phyloP scores from a whole-genome alignment of 2,329 filamentous ascomycete genomes.

The Beauveria brongniartii region DNA sequence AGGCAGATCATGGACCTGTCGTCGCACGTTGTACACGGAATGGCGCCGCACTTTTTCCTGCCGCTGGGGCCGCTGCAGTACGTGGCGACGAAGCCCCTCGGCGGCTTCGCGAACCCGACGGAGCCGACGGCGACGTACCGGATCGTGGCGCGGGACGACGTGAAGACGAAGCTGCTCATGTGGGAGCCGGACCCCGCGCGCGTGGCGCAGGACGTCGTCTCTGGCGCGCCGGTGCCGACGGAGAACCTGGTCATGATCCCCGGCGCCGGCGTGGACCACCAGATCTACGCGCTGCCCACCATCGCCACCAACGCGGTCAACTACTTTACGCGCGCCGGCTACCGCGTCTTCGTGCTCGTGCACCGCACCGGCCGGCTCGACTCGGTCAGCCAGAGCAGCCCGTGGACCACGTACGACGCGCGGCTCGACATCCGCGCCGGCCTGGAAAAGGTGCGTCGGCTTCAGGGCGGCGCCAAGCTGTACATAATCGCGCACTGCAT shows the following conservation, averaged over 20 bases:
- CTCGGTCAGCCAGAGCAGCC: slow-evolving; percentile 32
- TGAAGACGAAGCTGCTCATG: slow-evolving; percentile 45
- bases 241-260: slow-evolving; percentile 53
- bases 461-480: slow-evolving; percentile 30
- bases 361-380: slow-evolving; percentile 49
- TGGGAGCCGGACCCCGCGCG: slow-evolving; percentile 41
- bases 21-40: neutral
- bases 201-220: slow-evolving; percentile 17
- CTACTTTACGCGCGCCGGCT: slow-evolving; percentile 52
- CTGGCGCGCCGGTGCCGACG: slow-evolving; percentile 5
- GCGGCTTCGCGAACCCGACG: slow-evolving; percentile 44
- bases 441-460: slow-evolving; percentile 41
- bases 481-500: slow-evolving; percentile 57
- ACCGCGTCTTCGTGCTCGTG: slow-evolving; percentile 50
- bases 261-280: slow-evolving; percentile 54
- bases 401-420: slow-evolving; percentile 52
- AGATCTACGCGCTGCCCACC: slow-evolving; percentile 54
- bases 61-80: slow-evolving; percentile 38
- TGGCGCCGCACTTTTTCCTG: neutral
- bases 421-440: slow-evolving; percentile 51
- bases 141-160: slow-evolving; percentile 44
- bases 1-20: neutral
- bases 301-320: slow-evolving; percentile 56
- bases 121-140: slow-evolving; percentile 32
- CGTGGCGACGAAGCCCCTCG: slow-evolving; percentile 35